Conservation (phyloP, 306 rosid species). For the Corylus heterophylla region DNA sequence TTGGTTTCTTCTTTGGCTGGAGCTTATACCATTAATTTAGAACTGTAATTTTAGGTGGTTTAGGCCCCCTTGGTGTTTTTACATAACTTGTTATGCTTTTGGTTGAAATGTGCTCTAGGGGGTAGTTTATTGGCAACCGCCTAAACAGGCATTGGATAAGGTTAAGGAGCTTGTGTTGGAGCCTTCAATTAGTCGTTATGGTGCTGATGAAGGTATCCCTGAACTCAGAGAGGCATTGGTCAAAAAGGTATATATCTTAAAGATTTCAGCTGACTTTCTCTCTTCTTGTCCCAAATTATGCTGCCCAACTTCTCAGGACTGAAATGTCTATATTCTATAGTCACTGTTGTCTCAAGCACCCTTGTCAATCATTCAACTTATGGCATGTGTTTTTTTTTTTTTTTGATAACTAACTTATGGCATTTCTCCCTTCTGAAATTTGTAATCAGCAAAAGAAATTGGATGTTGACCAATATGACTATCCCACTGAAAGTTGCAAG, state of each 20-base stretch:
- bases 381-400: neutral
- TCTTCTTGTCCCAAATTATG: neutral
- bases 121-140: conserved; percentile 96
- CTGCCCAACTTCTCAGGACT: neutral
- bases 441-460: neutral
- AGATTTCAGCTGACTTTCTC: neutral
- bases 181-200: conserved; percentile 84
- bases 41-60: neutral
- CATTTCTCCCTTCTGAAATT: neutral
- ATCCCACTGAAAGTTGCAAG: neutral
- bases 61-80: neutral
- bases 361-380: neutral
- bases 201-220: conserved; percentile 89
- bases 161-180: conserved; percentile 79
- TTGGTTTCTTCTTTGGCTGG: neutral
- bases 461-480: conserved; percentile 8
- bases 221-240: conserved; percentile 77
- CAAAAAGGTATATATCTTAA: conserved; percentile 49
- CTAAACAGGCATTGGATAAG: conserved; percentile 74
- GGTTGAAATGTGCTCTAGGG: conserved; percentile 56
- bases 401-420: neutral
- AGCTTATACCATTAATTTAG: neutral
- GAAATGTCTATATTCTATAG: neutral
- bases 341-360: neutral
- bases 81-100: conserved; percentile 1